These are phyloP conservation scores for Kodamaea fukazawae DNA, from an alignment of 805 yeast genomes.

Conservation along the genomic window DNA sequence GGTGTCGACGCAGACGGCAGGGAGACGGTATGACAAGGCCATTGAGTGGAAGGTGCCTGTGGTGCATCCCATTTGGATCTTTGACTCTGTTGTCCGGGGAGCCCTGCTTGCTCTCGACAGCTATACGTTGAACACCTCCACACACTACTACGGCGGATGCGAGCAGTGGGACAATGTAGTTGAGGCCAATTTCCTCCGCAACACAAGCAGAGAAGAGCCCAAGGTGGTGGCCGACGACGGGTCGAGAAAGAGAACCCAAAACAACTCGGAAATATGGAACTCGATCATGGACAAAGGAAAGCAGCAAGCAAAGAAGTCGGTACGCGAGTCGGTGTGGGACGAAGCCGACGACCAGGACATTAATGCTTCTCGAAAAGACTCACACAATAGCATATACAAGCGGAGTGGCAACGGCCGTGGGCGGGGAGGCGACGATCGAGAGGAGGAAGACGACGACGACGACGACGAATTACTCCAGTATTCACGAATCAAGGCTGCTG, in stretches of 20 bases:
- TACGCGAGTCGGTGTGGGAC: conserved; percentile 27
- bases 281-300: conserved; percentile 37
- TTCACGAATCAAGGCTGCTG: neutral
- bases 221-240: conserved; percentile 5
- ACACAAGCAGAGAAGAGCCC: neutral
- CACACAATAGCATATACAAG: too few relatives aligned
- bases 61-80: conserved; percentile 51
- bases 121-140: conserved; percentile 31
- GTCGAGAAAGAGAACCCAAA: conserved; percentile 15
- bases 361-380: too few relatives aligned
- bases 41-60: conserved; percentile 51
- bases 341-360: conserved; percentile 5
- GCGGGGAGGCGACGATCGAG: too few relatives aligned
- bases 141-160: conserved; percentile 24
- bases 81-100: conserved; percentile 44
- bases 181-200: neutral
- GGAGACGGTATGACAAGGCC: conserved; percentile 53
- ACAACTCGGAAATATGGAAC: conserved; percentile 40
- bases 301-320: conserved; percentile 12
- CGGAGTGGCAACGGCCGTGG: too few relatives aligned
- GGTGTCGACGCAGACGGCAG: conserved; percentile 49
- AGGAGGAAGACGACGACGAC: neutral
- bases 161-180: conserved; percentile 35
- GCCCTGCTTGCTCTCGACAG: conserved; percentile 41
- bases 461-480: neutral